Conservation (phyloP, 1,284 basidiomycete genomes). For the Xerocomus amazonicus region DNA sequence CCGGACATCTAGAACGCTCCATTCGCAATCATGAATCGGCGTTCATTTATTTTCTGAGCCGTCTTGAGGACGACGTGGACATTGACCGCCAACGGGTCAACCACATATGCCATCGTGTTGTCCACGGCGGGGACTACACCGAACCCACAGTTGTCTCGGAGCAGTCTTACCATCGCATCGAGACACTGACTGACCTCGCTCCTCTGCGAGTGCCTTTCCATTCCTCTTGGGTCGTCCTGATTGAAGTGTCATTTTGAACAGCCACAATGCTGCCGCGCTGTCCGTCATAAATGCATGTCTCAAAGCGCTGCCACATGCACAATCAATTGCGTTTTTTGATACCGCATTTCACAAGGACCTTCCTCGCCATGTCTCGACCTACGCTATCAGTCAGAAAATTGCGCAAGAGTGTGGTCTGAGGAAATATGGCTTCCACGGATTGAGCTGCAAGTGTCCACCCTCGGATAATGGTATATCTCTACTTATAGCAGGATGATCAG, state of each 20-base stretch:
- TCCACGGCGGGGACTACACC: conserved; percentile 77
- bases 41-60: conserved; percentile 58
- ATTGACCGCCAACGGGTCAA: conserved; percentile 46
- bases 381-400: conserved; percentile 66
- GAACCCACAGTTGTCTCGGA: conserved; percentile 65
- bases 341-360: conserved; percentile 81
- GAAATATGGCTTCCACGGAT: conserved; percentile 88
- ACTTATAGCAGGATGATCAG: conserved; percentile 36
- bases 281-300: conserved; percentile 63
- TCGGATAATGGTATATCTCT: not conserved
- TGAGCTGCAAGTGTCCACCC: conserved; percentile 50
- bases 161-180: conserved; percentile 65
- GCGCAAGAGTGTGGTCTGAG: conserved; percentile 64
- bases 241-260: conserved; percentile 22
- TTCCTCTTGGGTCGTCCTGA: not conserved
- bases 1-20: conserved; percentile 32
- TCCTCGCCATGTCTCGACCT: conserved; percentile 70
- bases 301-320: conserved; percentile 56
- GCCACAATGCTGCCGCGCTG: conserved; percentile 61
- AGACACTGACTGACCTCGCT: conserved; percentile 73
- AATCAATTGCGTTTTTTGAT: conserved; percentile 76
- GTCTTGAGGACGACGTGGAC: conserved; percentile 41
- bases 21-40: conserved; percentile 60
- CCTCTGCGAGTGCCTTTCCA: conserved; percentile 57
- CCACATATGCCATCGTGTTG: conserved; percentile 69